Conservation (phyloP, 352 stramenopile species). For the Pythium biforme region DNA sequence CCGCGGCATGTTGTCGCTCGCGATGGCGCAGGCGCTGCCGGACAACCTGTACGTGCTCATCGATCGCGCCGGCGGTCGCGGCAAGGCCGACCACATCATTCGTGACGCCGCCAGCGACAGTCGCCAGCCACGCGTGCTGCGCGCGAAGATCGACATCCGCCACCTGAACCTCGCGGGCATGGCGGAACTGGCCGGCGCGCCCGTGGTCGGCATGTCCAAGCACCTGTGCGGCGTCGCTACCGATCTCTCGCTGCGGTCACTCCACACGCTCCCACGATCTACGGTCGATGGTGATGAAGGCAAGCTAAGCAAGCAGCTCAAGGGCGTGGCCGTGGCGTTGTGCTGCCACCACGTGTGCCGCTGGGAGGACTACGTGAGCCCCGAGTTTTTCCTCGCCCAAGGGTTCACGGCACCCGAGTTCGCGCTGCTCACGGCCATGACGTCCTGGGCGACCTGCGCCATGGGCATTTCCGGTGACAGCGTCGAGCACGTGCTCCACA, state of each 20-base stretch:
- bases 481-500: constrained; percentile 66
- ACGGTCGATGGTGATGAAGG: neutral
- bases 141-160: constrained; percentile 85
- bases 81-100: constrained; percentile 78
- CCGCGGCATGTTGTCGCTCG: constrained; percentile 76
- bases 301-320: constrained; percentile 32
- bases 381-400: constrained; percentile 51
- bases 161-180: constrained; percentile 78
- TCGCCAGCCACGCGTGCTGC: constrained; percentile 38
- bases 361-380: constrained; percentile 76
- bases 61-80: constrained; percentile 64
- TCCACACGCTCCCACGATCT: constrained; percentile 48
- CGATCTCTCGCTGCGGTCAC: constrained; percentile 70
- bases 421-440: constrained; percentile 59
- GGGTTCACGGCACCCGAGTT: constrained; percentile 66
- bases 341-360: constrained; percentile 80
- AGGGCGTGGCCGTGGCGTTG: constrained; percentile 66
- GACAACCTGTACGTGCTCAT: constrained; percentile 73
- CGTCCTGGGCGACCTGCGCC: constrained; percentile 77
- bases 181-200: constrained; percentile 41
- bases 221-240: constrained; percentile 83
- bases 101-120: constrained; percentile 19
- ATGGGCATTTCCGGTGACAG: constrained; percentile 65
- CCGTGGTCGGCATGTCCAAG: constrained; percentile 84
- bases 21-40: constrained; percentile 62